Evolutionary conservation across 805 yeast species (phyloP).

Genomic region (Starmerella tilneyi): DNA sequence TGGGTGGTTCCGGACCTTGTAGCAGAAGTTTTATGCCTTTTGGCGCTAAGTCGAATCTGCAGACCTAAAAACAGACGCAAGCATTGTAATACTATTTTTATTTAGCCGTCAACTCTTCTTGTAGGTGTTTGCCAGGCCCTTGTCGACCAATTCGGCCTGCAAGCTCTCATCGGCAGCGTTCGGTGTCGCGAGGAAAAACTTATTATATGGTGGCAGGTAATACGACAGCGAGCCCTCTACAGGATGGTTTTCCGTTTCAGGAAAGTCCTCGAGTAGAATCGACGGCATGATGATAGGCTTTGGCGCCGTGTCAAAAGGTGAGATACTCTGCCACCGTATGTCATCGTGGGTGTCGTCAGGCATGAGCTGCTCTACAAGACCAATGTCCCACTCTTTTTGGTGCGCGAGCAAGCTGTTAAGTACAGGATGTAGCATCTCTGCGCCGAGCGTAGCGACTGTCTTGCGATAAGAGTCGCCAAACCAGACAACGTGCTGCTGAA

Average conservation of each 20-base stretch:
- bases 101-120: not conserved
- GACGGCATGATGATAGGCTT: not conserved
- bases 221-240: slow-evolving; percentile 1
- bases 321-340: not conserved
- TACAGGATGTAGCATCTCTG: not conserved
- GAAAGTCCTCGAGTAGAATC: not conserved
- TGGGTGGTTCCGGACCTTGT: too few relatives aligned
- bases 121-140: not conserved
- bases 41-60: too few relatives aligned
- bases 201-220: not conserved
- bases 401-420: slow-evolving; percentile 1
- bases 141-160: too few relatives aligned
- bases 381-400: slow-evolving; percentile 1
- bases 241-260: not conserved
- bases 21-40: too few relatives aligned
- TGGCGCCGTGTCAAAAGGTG: not conserved
- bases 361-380: not conserved
- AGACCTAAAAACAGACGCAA: too few relatives aligned
- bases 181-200: slow-evolving; percentile 2
- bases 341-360: not conserved
- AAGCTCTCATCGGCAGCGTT: slow-evolving; percentile 1
- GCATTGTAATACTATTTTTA: too few relatives aligned
- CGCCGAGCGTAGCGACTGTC: not conserved
- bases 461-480: slow-evolving; percentile 1
- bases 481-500: not conserved